Conservation (phyloP, 2,329 filamentous ascomycete species). For the Diaporthe amygdali region DNA sequence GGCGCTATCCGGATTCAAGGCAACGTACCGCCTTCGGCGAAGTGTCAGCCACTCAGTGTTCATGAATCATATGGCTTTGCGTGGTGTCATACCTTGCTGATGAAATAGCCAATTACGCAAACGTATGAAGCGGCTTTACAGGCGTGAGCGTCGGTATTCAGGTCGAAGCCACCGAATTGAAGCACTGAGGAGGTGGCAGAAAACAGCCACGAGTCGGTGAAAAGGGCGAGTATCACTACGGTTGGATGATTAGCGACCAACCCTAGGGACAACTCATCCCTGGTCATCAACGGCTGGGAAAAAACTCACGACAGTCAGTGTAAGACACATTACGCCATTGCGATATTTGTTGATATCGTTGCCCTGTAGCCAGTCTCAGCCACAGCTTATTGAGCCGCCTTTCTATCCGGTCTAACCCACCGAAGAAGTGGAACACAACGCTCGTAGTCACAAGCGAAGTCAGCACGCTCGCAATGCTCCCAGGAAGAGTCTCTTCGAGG, state of each 20-base stretch:
- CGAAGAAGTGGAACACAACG: neutral
- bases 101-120: neutral
- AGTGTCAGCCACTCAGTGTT: neutral
- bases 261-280: neutral
- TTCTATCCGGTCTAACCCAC: neutral
- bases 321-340: neutral
- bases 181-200: neutral
- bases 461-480: neutral
- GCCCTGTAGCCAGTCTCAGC: neutral
- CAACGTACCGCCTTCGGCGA: neutral
- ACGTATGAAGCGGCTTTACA: neutral
- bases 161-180: neutral
- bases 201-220: neutral
- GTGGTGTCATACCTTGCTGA: neutral
- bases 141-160: neutral
- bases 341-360: neutral
- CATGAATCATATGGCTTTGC: neutral
- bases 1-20: neutral
- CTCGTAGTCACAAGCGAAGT: neutral
- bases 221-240: neutral
- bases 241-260: neutral
- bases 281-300: neutral
- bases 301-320: neutral
- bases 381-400: neutral
- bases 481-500: neutral